Evolutionary conservation across 2,329 filamentous ascomycete species (phyloP), one percentile per base, ranked within the genome.

Genomic region (Penicillium sp.): DNA sequence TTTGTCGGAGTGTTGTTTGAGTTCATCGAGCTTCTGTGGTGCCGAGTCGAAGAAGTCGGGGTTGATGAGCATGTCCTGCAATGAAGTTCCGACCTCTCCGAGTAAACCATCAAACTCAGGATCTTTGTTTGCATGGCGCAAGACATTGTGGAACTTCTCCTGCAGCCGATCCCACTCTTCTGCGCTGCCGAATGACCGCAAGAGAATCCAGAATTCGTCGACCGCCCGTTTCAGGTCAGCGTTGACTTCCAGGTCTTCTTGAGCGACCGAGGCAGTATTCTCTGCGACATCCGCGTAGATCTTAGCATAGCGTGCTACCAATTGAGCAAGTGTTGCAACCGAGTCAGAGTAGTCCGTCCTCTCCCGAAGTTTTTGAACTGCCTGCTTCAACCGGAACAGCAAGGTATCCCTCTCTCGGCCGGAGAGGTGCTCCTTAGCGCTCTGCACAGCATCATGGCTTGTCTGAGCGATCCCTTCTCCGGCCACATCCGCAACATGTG

Each of bases 301-400:
- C 60, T 85, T 78, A 10, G 90, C 87, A 72, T 96, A 96, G 41
- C 88, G 85, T 68, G 91, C 85, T 55, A 97, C 81, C 6, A 97
- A 80, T 8, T 87, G 75, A 0, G 89, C 85, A 33, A 97, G 74
- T 0, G 87, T 91, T 0, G 90, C 91, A 0, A 96, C 91, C 0
- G 92, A 96, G 47, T 92, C 87, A 0, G 88, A 86, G 71, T 97
- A 97, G 71, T 96, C 91, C 8, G 82, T 84, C 50, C 89, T 86
- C 67, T 90, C 83, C 8, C 90, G 83, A 15, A 97, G 81, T 39
- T 89, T 90, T 15, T 84, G 65, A 4, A 97, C 86, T 0, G 88
- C 87, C 66, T 88, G 81, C 73, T 92, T 93, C 49, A 97, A 78
- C 6, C 92, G 87, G 63, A 87, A 82, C 6, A 93, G 68, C 55